Conservation (phyloP, 2,329 filamentous ascomycete species). For the Claviceps sp. region DNA sequence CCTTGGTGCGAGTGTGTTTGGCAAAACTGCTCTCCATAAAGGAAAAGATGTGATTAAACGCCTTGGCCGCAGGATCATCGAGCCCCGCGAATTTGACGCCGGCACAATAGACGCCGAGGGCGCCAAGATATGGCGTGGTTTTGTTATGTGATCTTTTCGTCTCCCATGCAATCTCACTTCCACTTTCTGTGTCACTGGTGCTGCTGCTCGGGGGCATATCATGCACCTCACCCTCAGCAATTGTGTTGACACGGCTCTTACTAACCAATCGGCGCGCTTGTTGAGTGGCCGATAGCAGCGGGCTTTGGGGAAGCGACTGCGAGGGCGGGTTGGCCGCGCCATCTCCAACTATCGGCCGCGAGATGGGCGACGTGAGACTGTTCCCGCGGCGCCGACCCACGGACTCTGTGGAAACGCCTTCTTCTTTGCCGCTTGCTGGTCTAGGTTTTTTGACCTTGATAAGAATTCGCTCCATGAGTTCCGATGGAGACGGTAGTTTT, state of each 20-base stretch:
- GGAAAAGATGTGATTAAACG: slow-evolving; percentile 89
- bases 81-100: slow-evolving; percentile 77
- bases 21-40: slow-evolving; percentile 85
- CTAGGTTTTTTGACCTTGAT: slow-evolving; percentile 83
- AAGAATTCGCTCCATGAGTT: slow-evolving; percentile 70
- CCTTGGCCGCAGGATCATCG: slow-evolving; percentile 62
- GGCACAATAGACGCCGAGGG: slow-evolving; percentile 65
- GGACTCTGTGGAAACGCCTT: slow-evolving; percentile 19
- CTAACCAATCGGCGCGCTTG: slow-evolving; percentile 33
- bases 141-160: slow-evolving; percentile 61
- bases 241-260: slow-evolving; percentile 44
- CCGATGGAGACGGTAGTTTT: slow-evolving; percentile 70
- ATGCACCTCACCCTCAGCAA: slow-evolving; percentile 42
- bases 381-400: slow-evolving; percentile 41
- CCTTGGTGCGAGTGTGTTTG: slow-evolving; percentile 60
- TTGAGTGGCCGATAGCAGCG: slow-evolving; percentile 37
- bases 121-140: slow-evolving; percentile 70
- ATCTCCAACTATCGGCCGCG: slow-evolving; percentile 49
- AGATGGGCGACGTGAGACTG: slow-evolving; percentile 57
- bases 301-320: slow-evolving; percentile 40
- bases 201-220: slow-evolving; percentile 42
- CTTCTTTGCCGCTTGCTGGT: slow-evolving; percentile 27
- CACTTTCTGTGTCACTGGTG: slow-evolving; percentile 70
- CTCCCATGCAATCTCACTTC: slow-evolving; percentile 38
- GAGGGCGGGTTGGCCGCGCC: slow-evolving; percentile 34